Conservation (phyloP, 441 rosid genomes). For the Pelargonium australe region DNA sequence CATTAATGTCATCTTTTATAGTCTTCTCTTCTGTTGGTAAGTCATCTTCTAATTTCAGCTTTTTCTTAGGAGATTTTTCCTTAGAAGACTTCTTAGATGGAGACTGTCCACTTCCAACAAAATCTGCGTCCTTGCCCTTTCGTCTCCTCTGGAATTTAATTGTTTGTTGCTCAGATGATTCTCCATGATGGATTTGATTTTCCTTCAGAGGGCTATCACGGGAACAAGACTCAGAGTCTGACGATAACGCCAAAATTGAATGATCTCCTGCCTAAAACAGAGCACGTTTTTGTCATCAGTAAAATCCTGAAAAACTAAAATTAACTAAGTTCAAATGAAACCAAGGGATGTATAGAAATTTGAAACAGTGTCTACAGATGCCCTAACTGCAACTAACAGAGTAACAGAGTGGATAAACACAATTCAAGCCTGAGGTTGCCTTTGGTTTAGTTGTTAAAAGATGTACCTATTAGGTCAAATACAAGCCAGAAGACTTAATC, state of each 20-base stretch:
- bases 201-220: constrained; percentile 22
- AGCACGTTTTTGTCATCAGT: constrained; percentile 19
- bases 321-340: background rate
- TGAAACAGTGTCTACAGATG: background rate
- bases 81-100: constrained; percentile 39
- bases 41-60: constrained; percentile 24
- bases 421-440: background rate
- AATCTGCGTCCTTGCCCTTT: constrained; percentile 31
- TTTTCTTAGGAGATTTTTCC: constrained; percentile 45
- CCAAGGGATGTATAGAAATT: background rate
- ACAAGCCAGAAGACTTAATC: constrained; percentile 1
- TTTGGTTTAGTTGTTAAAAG: background rate
- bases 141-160: constrained; percentile 24
- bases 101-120: constrained; percentile 26
- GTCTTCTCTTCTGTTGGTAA: constrained; percentile 34
- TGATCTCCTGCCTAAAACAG: constrained; percentile 35
- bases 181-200: constrained; percentile 13
- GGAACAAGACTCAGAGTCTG: constrained; percentile 66
- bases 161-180: constrained; percentile 21
- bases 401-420: background rate
- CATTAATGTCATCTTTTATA: constrained; percentile 26
- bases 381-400: background rate
- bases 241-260: constrained; percentile 47
- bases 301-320: background rate
- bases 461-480: background rate